Evolutionary conservation across 2,329 filamentous ascomycete genomes (phyloP), one percentile per base, ranked within the genome.

Genomic region (Byssochlamys sp.): DNA sequence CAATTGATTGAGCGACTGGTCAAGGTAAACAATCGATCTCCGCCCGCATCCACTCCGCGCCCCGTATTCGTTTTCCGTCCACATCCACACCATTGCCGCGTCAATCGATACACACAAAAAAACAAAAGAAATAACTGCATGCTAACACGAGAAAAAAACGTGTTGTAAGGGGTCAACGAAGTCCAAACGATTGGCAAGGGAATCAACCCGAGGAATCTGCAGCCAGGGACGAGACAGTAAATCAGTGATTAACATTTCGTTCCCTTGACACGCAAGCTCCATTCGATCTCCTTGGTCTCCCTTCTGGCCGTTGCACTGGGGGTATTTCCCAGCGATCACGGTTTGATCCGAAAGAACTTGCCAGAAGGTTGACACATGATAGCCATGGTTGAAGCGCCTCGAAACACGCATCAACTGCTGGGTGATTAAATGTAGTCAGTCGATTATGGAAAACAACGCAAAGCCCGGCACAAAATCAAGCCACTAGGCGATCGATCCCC

Each of bases 261-360:
- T 31, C 54, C 49, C 51, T 45, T 53, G 55, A 31, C 50, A 52
- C 48, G 51, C 54, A 52, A 48, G 56, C 51, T 55, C 56, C 58
- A 57, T 58, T 54, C 48, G 12, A 58, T 55, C 45, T 58, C 50
- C 24, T 28, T 26, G 49, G 49, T 51, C 49, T 54, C 10, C 53
- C 53, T 48, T 39, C 53, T 52, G 57, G 54, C 59, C 58, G 59
- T 59, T 61, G 14, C 49, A 53, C 28, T 53, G 54, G 54, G 39
- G 50, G 45, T 24, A 54, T 53, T 57, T 58, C 57, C 39, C 39
- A 19, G 39, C 19, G 51, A 58, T 56, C 54, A 54, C 57, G 54
- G 55, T 52, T 48, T 45, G 53, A 59, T 58, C 55, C 51, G 53
- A 55, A 31, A 50, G 58, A 61, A 59, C 58, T 58, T 55, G 58